Evolutionary conservation across 805 yeast species (phyloP), one percentile per base, ranked within the genome.

Genomic region (Yamadazyma philogaea): DNA sequence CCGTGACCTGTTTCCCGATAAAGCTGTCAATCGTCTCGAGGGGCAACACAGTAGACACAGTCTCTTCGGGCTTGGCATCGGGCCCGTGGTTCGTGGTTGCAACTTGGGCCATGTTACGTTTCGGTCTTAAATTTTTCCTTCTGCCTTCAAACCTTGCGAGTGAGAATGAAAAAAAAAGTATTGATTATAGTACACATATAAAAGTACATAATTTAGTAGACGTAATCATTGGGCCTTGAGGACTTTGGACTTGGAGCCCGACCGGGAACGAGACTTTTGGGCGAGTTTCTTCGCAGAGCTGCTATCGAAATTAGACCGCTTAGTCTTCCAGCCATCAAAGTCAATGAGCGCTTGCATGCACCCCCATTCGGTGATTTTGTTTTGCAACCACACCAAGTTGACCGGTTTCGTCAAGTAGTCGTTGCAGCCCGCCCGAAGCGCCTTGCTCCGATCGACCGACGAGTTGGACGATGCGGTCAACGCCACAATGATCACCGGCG

Each of bases 401-500:
- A 93, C 98, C 0, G 99, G 99, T 53, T 93, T 93, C 7, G 97
- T 93, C 52, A 93, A 66, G 66, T 84, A 93, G 63, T 93, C 99
- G 57, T 93, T 93, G 65, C 99, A 93, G 36, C 99, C 99, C 2
- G 98, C 96, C 21, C 95, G 85, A 42, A 93, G 70, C 0, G 99
- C 99, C 55, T 87, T 87, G 48, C 87, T 82, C 59, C 86, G 82
- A 64, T 90, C 98, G 22, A 82, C 82, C 11, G 83, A 79, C 21
- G 93, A 78, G 43, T 70, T 68, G 14, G 93, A 85, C 6, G 93
- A 82, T 0, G 99, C 99, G 1, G 99, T 93, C 39, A 93, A 68
- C 0, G 99, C 99, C 16, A 93, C 99, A 40, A 93, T 91, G 43
- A 93, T 93, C n/a, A 95, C 96, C 0, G 99, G 99, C 0, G 95